Evolutionary conservation across 768 basidiomycete genomes (phyloP), one percentile per base, ranked within the genome.

Genomic region (Amanita thiersii): DNA sequence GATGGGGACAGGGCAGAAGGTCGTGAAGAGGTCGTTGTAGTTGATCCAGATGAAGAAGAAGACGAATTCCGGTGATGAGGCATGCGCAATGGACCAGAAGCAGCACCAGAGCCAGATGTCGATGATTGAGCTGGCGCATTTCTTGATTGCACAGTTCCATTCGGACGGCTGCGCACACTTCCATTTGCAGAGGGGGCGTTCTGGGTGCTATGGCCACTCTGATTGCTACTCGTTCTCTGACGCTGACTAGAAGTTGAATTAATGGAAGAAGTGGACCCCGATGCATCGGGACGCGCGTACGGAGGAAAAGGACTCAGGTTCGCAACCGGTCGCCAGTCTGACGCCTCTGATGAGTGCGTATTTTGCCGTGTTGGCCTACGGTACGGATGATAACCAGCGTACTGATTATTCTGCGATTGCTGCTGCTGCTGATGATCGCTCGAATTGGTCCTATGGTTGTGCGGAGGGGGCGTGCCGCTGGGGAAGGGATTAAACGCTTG

Each of bases 311-410:
- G 79, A 4, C 67, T 55, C 7, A 63, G 64, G 29, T 57, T 53
- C 17, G 48, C 50, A 42, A 50, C 54, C 24, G 66, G 53, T 39
- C 76, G 73, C 73, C 78, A 74, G 41, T 82, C 79, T 33, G 50
- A 40, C 23, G 54, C 53, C 53, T 60, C 59, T 28, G 59, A 46
- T 15, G 64, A 56, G 14, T 57, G 53, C 15, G 66, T 63, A 24
- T 62, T 62, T 52, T 72, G 72, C 19, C 72, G 68, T 51, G 59
- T 68, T 15, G 85, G 84, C 10, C 86, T 75, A 43, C 86, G 81
- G 69, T 88, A 88, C 41, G 86, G 86, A 57, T 88, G 86, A 56
- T 79, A 89, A 19, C 83, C 86, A 25, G 68, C 67, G 53, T 66
- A 66, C 43, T 69, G 72, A 17, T 54, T 50, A 23, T 60, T 54